phyloP scores from a whole-genome alignment of 768 basidiomycete species.

The Suillus subalutaceus region DNA sequence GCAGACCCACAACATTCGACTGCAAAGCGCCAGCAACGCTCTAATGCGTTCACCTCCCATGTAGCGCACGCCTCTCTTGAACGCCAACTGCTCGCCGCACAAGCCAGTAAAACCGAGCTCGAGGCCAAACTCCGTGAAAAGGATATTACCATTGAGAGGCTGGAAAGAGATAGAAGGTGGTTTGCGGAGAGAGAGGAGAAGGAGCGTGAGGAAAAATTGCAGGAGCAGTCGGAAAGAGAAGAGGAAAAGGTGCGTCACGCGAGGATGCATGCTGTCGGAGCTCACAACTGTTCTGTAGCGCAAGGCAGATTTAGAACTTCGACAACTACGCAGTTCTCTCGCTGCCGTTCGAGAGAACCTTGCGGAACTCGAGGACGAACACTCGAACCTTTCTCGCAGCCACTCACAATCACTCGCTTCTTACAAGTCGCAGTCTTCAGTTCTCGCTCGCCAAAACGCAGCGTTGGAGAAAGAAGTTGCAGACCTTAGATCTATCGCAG shows the following conservation, averaged over 20 bases:
- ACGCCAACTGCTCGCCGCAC: constrained; percentile 63
- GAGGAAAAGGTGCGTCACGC: constrained; percentile 59
- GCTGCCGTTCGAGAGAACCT: constrained; percentile 56
- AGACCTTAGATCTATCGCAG: constrained; percentile 43
- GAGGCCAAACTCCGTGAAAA: constrained; percentile 71
- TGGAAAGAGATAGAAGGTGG: constrained; percentile 72
- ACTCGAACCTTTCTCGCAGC: constrained; percentile 49
- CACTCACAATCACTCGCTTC: constrained; percentile 52
- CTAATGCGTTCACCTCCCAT: constrained; percentile 61
- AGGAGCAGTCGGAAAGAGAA: constrained; percentile 49
- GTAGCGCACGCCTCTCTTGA: constrained; percentile 67
- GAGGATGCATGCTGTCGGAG: background rate
- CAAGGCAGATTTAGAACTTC: constrained; percentile 53
- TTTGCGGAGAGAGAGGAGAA: constrained; percentile 69
- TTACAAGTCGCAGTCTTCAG: constrained; percentile 54
- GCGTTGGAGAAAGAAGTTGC: constrained; percentile 52
- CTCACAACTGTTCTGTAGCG: constrained; percentile 35
- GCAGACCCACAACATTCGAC: constrained; percentile 67
- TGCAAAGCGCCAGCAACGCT: constrained; percentile 69
- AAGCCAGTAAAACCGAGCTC: constrained; percentile 63
- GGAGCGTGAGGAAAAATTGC: constrained; percentile 69
- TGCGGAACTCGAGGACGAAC: constrained; percentile 62
- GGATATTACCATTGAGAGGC: constrained; percentile 59
- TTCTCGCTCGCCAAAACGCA: constrained; percentile 47
- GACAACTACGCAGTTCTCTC: constrained; percentile 51